Evolutionary conservation across 83 land plant genomes (phyloP), one percentile per base, ranked within the genome.

Genomic region (Picea abies): DNA sequence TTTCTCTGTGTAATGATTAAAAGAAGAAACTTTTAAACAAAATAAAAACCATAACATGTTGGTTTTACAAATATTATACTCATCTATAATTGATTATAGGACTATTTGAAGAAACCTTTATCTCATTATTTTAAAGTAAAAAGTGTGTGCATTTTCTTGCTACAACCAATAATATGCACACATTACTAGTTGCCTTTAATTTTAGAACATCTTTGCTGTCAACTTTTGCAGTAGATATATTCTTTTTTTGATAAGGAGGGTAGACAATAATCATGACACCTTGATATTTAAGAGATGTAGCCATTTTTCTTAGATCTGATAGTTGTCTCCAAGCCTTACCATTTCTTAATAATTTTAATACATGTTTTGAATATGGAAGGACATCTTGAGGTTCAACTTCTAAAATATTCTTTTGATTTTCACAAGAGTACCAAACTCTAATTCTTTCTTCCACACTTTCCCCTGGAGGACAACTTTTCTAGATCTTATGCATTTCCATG

Each of bases 401-500:
- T n/a, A n/a, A n/a, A n/a, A n/a, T n/a, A n/a, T n/a, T n/a, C 76
- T 83, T 85, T 8, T 29, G 65, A 29, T 56, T 39, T 67, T 77
- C 85, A 70, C 83, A 41, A 17, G 56, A 25, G n/a, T 73, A 82
- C 91, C 91, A 90, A 26, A 87, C 60, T 29, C 65, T 6, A 17
- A 87, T 20, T 79, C 81, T 82, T 29, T 82, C 91, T 56, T 85
- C 83, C 73, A 81, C 78, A 49, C 72, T 78, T 63, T 62, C 82
- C 60, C 79, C 84, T 39, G 81, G 69, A 60, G 83, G 63, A 32
- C 82, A 83, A 5, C 81, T 71, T 19, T 52, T 81, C 91, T 89
- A 90, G 4, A 81, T 63, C 63, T 41, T 84, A n/a, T 77, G 84
- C 91, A 90, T 90, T n/a, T n/a, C n/a, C n/a, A n/a, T n/a, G n/a